Evolutionary conservation across 768 basidiomycete genomes (phyloP), one percentile per base, ranked within the genome.

Genomic region (Cytidiella melzeri): DNA sequence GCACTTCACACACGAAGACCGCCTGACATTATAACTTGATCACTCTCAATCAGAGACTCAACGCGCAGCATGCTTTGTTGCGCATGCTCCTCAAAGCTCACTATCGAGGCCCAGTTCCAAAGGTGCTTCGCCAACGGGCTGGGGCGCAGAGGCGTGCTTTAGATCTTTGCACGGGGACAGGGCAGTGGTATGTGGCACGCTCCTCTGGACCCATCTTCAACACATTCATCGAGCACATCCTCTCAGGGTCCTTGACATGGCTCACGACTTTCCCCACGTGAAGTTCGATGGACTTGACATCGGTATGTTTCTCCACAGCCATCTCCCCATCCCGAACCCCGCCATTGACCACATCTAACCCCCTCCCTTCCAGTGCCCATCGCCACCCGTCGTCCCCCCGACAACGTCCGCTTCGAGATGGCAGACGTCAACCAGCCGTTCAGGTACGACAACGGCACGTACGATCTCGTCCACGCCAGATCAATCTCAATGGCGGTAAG

Each of bases 131-230:
- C 9, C 30, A 34, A n/a, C n/a, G n/a, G 15, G 69, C 90, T 42
- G 69, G 68, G 38, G 57, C 59, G 23, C 71, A 67, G 43, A 76
- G 69, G 63, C 72, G 73, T 51, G 84, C 73, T 39, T 71, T 92
- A 42, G 88, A 92, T 64, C 58, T 89, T n/a, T 82, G 88, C 54
- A 85, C 82, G 5, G 88, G 88, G 15, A 84, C 75, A 15, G 88
- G 88, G 4, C 67, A 61, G 66, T 92, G 88, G 88, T 86, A 53
- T 47, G 76, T 67, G 23, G 44, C 46, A 27, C 13, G 36, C 37
- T 55, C 53, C 26, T 39, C 55, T 41, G 41, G 60, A 58, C 60
- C 57, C 50, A 43, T 7, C 30, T 15, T 15, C 30, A 7, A 34
- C 46, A 23, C 20, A 30, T n/a, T n/a, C n/a, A n/a, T n/a, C 30